Conservation (phyloP, 169 alveolate genomes). For the Plasmodium adleri region DNA sequence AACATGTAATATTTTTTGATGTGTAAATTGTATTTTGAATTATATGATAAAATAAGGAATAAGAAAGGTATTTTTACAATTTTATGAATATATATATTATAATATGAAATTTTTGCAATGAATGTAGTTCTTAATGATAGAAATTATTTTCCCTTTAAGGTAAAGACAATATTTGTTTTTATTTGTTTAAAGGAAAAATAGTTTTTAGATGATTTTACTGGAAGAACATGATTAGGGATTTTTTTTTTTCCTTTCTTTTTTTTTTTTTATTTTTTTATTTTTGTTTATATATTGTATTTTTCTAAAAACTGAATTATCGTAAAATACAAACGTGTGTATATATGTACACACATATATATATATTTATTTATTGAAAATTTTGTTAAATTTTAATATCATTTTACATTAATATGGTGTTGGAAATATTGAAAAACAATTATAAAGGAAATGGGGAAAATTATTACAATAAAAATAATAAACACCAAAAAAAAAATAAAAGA, state of each 20-base stretch:
- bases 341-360: constrained; percentile 15
- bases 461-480: constrained; percentile 42
- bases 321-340: constrained; percentile 7
- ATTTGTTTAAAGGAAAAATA: constrained; percentile 34
- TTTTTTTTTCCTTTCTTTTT: neutral
- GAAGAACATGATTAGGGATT: constrained; percentile 5
- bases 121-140: constrained; percentile 4
- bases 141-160: constrained; percentile 26
- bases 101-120: constrained; percentile 28
- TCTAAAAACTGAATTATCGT: constrained; percentile 8
- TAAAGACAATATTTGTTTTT: constrained; percentile 35
- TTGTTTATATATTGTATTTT: constrained; percentile 12
- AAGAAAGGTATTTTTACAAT: constrained; percentile 4
- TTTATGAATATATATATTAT: constrained; percentile 2
- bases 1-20: constrained; percentile 1
- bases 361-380: constrained; percentile 10
- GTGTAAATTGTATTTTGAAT: constrained; percentile 13
- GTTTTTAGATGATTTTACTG: constrained; percentile 39
- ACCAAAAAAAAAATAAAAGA: constrained; percentile 33
- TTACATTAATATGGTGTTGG: constrained; percentile 43
- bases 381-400: constrained; percentile 12
- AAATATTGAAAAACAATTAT: constrained; percentile 54
- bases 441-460: constrained; percentile 60
- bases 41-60: constrained; percentile 6
- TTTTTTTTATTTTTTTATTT: constrained; percentile 9